Base-by-base conservation (phyloP, 306 rosid genomes). In the Luffa aegyptiaca region DNA sequence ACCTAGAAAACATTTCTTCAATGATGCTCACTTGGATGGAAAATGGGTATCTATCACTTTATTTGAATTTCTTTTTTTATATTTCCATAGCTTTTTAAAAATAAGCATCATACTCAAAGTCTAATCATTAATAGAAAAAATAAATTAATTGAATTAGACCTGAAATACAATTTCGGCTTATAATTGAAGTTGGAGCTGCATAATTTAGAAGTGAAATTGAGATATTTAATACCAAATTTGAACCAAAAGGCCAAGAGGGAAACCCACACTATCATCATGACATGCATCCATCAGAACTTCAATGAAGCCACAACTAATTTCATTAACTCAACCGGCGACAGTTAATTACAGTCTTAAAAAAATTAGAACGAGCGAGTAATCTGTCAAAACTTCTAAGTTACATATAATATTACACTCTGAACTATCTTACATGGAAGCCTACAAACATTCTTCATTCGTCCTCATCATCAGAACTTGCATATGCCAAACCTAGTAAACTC, bases 381-480 rank as follows among this genome's bases (percentile, higher is more conserved):
- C 18, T 7, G 4, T 51, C 78, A 35, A 74, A 74, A 51, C 78
- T 74, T 16, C 46, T 73, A 69, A 45, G 37, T 31, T 68, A 68
- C 31, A n/a, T 39, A 41, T 69, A n/a, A 74, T 51, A 74, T 33
- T 33, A 74, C 62, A 74, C 59, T 35, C 46, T 74, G 4, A 74
- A 51, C 78, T 74, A 74, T 74, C 78, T 74, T 74, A 74, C 56
- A 72, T 72, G 41, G 55, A 72, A 33, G 1, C 78, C 61, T 31
- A 74, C 31, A 14, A 4, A 51, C 61, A 51, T 74, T 48, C 78
- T 26, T 71, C 76, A 71, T 33, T 73, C 78, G 70, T 92, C 96
- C 21, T 88, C 93, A 56, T 94, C 98, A 36, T 92, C 98, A 37
- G 98, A 95, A 82, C 95, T 88, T 80, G 90, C 88, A 82, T 94